Percentiles rank a stretch among this genome's conserved stretches.
These are phyloP conservation scores for Talaromyces marneffei DNA, from an alignment of 2,329 filamentous ascomycete species.

Conservation along the genomic window DNA sequence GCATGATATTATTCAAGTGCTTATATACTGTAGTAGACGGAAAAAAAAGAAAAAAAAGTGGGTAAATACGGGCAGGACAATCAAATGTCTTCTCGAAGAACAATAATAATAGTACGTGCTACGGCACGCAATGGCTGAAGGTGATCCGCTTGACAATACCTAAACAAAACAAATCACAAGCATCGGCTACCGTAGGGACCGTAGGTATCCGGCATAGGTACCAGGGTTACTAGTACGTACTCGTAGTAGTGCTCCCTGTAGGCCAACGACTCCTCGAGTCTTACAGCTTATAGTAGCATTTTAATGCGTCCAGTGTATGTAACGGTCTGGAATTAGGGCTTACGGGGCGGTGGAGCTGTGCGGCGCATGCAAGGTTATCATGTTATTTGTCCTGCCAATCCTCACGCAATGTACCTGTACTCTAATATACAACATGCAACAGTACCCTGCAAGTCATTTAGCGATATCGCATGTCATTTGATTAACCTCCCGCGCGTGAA, in stretches of 20 bases:
- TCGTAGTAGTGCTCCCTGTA: no score
- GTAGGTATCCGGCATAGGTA: not conserved
- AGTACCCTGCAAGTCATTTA: not conserved
- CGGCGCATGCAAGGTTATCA: not conserved
- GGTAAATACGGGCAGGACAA: not conserved
- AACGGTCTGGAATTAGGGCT: not conserved
- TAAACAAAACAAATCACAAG: not conserved
- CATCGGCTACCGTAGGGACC: not conserved
- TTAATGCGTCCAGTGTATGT: not conserved
- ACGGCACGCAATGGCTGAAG: not conserved
- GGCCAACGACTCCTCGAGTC: not conserved
- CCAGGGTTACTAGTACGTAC: no score
- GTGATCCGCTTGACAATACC: not conserved
- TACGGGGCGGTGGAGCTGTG: not conserved
- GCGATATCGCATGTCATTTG: not conserved
- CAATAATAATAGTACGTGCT: not conserved
- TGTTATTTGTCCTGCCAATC: not conserved
- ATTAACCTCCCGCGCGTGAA: no score
- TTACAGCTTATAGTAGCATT: not conserved
- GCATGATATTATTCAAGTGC: not conserved
- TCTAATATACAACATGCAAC: not conserved
- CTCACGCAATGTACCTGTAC: not conserved
- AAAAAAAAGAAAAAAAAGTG: not conserved
- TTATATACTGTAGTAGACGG: no score
- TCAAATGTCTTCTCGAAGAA: not conserved